Conservation (phyloP, 2,329 filamentous ascomycete species). For the Arthrobotrys iridis region DNA sequence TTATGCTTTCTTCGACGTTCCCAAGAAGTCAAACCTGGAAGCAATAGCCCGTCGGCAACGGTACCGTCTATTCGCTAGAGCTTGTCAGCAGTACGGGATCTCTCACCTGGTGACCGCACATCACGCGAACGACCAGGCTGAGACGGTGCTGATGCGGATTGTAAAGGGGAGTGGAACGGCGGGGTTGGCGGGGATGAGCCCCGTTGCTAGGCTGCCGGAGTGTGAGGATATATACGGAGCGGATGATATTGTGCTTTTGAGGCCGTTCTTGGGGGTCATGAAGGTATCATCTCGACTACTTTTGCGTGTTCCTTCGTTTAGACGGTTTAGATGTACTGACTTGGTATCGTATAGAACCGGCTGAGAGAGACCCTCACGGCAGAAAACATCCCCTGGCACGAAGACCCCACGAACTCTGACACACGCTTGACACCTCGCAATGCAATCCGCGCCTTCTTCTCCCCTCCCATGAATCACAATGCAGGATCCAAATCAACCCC, state of each 20-base stretch:
- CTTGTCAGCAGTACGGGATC: constrained; percentile 15
- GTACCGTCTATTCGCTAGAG: constrained; percentile 19
- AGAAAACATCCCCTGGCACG: constrained; percentile 77
- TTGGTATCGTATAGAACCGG: constrained; percentile 73
- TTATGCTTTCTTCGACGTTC: not conserved
- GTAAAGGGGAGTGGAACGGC: constrained; percentile 72
- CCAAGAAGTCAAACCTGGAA: constrained; percentile 2
- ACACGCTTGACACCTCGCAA: constrained; percentile 81
- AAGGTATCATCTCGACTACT: constrained; percentile 54
- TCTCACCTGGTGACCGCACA: constrained; percentile 68
- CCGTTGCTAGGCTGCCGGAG: constrained; percentile 78
- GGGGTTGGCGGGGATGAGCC: constrained; percentile 77
- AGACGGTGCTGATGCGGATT: constrained; percentile 85
- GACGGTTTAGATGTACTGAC: constrained; percentile 65
- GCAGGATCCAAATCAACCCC: constrained; percentile 46
- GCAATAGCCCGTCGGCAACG: not conserved
- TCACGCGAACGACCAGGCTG: constrained; percentile 88
- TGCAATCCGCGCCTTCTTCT: constrained; percentile 70
- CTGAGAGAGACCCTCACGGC: constrained; percentile 78
- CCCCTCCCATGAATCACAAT: constrained; percentile 59
- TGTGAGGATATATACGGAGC: constrained; percentile 79
- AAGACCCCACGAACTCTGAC: constrained; percentile 85
- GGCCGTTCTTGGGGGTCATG: constrained; percentile 53
- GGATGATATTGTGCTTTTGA: constrained; percentile 63
- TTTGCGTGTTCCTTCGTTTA: constrained; percentile 64